Conservation (phyloP, 352 stramenopile genomes). For the Globisporangium nunn region DNA sequence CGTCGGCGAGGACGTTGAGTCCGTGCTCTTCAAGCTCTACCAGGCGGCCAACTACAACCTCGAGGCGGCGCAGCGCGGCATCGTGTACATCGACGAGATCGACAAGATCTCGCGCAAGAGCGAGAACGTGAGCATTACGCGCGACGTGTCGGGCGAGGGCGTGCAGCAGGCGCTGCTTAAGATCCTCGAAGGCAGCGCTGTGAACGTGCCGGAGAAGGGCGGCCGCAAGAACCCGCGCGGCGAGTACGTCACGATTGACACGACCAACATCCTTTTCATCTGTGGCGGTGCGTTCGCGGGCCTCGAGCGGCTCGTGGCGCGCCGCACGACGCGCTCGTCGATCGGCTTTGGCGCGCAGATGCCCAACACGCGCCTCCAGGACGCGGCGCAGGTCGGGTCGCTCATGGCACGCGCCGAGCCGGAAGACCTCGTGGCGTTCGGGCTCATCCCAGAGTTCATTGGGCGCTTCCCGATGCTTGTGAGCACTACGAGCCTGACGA, state of each 20-base stretch:
- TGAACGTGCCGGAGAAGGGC: constrained; percentile 97
- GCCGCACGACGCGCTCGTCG: constrained; percentile 89
- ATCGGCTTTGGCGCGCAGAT: constrained; percentile 97
- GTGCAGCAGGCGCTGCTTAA: constrained; percentile 99
- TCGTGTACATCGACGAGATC: constrained; percentile 98
- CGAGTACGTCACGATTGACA: constrained; percentile 98
- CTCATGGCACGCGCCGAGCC: constrained; percentile 92
- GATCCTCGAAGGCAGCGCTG: constrained; percentile 96
- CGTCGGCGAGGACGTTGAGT: constrained; percentile 98
- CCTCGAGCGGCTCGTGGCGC: constrained; percentile 92
- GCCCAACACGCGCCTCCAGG: constrained; percentile 59
- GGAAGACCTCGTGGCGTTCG: constrained; percentile 95
- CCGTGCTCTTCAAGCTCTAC: constrained; percentile 97
- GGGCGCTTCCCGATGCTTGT: constrained; percentile 97
- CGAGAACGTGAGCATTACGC: constrained; percentile 91
- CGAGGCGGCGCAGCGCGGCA: constrained; percentile 93
- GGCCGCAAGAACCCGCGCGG: constrained; percentile 94
- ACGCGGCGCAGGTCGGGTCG: constrained; percentile 84
- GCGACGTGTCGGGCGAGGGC: constrained; percentile 96
- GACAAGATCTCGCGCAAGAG: constrained; percentile 95
- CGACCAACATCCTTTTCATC: constrained; percentile 99
- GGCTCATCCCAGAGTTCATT: constrained; percentile 98
- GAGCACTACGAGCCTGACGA: constrained; percentile 88
- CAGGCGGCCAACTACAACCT: constrained; percentile 95
- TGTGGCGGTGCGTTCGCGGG: constrained; percentile 96